Evolutionary conservation across 495 filamentous ascomycete species (phyloP).

Genomic region (Sphaerosporella brunnea): DNA sequence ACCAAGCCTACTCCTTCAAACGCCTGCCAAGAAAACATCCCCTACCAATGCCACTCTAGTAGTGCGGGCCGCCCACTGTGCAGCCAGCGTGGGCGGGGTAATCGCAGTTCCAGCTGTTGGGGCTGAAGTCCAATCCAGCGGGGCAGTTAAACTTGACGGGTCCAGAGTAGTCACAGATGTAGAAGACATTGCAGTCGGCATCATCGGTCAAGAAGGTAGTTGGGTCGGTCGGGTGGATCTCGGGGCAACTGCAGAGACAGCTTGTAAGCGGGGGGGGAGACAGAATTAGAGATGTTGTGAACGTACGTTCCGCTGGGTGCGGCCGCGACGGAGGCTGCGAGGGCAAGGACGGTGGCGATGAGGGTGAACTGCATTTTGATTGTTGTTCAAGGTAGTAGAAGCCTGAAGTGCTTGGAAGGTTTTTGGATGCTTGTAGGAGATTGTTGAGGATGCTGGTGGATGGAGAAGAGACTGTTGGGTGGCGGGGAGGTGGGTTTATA

Average conservation of each 20-base stretch:
- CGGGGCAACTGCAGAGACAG: neutral
- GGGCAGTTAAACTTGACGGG: conserved; percentile 6
- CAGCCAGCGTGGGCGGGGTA: neutral
- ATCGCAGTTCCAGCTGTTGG: neutral
- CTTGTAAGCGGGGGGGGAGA: too few relatives aligned
- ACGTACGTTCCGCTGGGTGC: neutral
- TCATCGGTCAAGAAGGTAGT: conserved; percentile 2
- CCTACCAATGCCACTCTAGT: too few relatives aligned
- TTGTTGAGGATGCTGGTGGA: neutral
- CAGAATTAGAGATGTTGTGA: neutral
- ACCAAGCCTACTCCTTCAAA: too few relatives aligned
- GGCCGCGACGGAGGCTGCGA: neutral
- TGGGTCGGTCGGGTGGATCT: neutral
- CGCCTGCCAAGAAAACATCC: too few relatives aligned
- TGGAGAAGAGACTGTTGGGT: neutral
- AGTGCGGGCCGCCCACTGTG: too few relatives aligned
- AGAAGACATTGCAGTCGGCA: conserved; percentile 1
- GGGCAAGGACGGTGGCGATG: conserved; percentile 2
- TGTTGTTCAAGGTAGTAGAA: neutral
- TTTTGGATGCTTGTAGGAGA: neutral
- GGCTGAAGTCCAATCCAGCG: neutral
- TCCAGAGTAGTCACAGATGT: conserved; percentile 1
- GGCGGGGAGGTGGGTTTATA: neutral
- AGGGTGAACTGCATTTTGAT: conserved; percentile 10
- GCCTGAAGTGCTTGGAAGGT: neutral